These are phyloP conservation scores for Wallacemonas sp. DNA, from an alignment of 208 protist species.

Conservation along the genomic window DNA sequence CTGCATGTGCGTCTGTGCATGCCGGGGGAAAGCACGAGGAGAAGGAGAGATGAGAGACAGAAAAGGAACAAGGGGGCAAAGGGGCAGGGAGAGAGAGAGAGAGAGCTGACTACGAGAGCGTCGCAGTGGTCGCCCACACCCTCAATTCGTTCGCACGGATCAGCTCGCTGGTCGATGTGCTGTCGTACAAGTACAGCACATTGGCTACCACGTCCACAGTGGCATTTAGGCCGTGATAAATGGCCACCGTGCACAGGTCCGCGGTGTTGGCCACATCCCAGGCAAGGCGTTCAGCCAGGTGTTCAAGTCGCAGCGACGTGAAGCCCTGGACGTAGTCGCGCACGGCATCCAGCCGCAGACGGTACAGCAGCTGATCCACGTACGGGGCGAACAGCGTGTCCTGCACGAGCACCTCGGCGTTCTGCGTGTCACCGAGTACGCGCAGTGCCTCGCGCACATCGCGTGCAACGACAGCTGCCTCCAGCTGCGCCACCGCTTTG, in stretches of 20 bases:
- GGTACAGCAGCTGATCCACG: slow-evolving; percentile 90
- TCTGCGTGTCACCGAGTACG: slow-evolving; percentile 66
- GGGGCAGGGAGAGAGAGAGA: not conserved
- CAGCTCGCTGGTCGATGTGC: slow-evolving; percentile 8
- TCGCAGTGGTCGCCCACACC: slow-evolving; percentile 24
- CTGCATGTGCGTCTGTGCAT: slow-evolving; percentile 3
- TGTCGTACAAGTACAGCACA: slow-evolving; percentile 36
- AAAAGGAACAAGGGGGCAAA: not conserved
- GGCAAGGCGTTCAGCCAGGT: slow-evolving; percentile 74
- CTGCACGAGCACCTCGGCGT: slow-evolving; percentile 60
- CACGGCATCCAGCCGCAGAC: slow-evolving; percentile 92
- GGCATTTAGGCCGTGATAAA: slow-evolving; percentile 90
- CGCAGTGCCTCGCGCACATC: slow-evolving; percentile 88
- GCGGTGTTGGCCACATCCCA: slow-evolving; percentile 81
- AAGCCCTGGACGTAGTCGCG: slow-evolving; percentile 90
- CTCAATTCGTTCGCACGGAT: slow-evolving; percentile 27
- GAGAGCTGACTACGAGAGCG: not conserved
- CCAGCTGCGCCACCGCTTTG: slow-evolving; percentile 89
- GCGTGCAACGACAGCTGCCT: slow-evolving; percentile 33
- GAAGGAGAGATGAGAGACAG: not conserved
- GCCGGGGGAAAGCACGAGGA: not conserved
- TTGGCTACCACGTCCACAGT: slow-evolving; percentile 34
- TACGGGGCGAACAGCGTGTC: slow-evolving; percentile 92
- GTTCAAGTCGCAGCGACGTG: slow-evolving; percentile 50
- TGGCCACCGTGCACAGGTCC: slow-evolving; percentile 87